Conservation (phyloP, 768 basidiomycete species). For the Amylocystis lapponica region DNA sequence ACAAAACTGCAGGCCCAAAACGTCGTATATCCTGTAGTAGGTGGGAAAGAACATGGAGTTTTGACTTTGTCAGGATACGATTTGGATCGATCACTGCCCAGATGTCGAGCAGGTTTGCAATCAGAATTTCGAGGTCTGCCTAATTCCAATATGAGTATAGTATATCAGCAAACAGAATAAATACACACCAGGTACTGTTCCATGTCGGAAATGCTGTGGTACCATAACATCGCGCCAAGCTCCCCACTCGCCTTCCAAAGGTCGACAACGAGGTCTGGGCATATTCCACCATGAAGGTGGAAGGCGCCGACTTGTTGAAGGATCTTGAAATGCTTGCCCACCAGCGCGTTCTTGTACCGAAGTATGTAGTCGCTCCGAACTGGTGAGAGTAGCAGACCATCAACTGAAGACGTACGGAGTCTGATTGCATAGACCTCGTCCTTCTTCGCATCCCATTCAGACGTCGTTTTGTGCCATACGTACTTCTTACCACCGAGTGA, state of each 20-base stretch:
- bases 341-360: slow-evolving; percentile 37
- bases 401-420: slow-evolving; percentile 27
- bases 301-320: slow-evolving; percentile 32
- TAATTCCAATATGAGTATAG: neutral
- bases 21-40: slow-evolving; percentile 12
- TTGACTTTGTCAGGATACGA: slow-evolving; percentile 11
- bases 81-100: slow-evolving; percentile 10
- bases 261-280: neutral
- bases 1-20: slow-evolving; percentile 29
- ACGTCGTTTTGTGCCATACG: slow-evolving; percentile 30
- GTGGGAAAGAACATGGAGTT: slow-evolving; percentile 14
- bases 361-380: slow-evolving; percentile 37
- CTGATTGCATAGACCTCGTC: slow-evolving; percentile 23
- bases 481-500: slow-evolving; percentile 40
- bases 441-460: slow-evolving; percentile 24
- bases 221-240: slow-evolving; percentile 12
- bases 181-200: slow-evolving; percentile 8
- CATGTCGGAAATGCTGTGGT: slow-evolving; percentile 7
- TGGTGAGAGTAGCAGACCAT: slow-evolving; percentile 21
- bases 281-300: slow-evolving; percentile 20
- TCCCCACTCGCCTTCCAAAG: slow-evolving; percentile 11
- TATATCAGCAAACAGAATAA: neutral
- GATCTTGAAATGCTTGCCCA: slow-evolving; percentile 38
- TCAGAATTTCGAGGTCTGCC: slow-evolving; percentile 9
- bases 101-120: slow-evolving; percentile 14